Evolutionary conservation across 441 rosid species (phyloP).

Genomic region (Euphorbia corollata): DNA sequence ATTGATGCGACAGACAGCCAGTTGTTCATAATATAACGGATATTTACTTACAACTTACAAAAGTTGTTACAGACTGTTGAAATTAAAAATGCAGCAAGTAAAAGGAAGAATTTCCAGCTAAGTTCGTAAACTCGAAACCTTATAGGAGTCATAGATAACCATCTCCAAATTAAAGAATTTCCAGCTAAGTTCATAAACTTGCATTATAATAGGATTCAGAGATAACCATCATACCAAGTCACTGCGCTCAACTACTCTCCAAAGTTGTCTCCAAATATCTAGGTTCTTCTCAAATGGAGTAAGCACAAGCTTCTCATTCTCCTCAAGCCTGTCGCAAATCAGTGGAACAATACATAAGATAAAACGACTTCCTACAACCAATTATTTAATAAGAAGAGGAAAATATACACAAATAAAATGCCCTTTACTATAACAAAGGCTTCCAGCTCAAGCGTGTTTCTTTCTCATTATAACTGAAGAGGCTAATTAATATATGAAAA

Average conservation of each 20-base stretch:
- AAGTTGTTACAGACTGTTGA: too few species aligned
- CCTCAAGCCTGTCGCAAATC: slow-evolving; percentile 62
- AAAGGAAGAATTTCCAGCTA: not conserved
- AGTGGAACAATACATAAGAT: slow-evolving; percentile 4
- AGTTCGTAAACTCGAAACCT: not conserved
- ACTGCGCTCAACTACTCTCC: slow-evolving; percentile 96
- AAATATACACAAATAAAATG: too few species aligned
- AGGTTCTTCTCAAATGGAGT: slow-evolving; percentile 95
- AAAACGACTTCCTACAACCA: not conserved
- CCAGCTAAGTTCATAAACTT: not conserved
- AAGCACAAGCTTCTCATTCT: slow-evolving; percentile 83
- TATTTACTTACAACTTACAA: not conserved
- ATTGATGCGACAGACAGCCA: not conserved
- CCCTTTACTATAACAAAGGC: too few species aligned
- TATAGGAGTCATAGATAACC: slow-evolving; percentile 5
- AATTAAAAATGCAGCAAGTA: not conserved
- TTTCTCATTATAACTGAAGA: not conserved
- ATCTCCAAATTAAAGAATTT: not conserved
- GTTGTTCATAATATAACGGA: not conserved
- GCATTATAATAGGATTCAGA: not conserved
- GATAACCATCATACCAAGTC: slow-evolving; percentile 53
- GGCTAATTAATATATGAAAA: not conserved
- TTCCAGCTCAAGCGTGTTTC: not conserved
- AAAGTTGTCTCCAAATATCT: slow-evolving; percentile 95
- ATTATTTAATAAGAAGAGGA: not conserved